Evolutionary conservation across 371 early-diverging fungal genomes (phyloP), one percentile per base, ranked within the genome.

Genomic region (Choanephora cucurbitarum): DNA sequence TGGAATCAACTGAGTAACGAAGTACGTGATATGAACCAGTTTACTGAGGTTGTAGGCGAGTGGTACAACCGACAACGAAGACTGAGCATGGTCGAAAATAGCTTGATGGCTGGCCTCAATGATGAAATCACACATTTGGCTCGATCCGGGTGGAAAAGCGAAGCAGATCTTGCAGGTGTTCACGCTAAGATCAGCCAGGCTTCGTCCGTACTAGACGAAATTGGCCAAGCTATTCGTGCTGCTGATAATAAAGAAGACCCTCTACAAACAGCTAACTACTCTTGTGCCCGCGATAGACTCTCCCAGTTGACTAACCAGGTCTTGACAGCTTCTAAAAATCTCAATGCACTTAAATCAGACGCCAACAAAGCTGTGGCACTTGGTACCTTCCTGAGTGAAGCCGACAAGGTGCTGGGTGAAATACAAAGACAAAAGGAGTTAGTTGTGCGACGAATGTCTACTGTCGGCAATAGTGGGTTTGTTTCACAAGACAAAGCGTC

Each of bases 51-150:
- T 1, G 74, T 74, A 11, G 54, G 57, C 1, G 58, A 67, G 41
- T 78, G 78, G 78, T 74, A 69, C 28, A 60, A 70, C 17, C 70
- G 72, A 21, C 75, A 72, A 46, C 57, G 72, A 37, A 49, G 70
- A 14, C 42, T 72, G 1, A 64, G 71, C 23, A 49, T 52, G 48
- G 64, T 70, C 0, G 69, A 69, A 11, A 58, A 58, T 4, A 60
- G 62, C 1, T 23, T 57, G 6, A 47, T 73, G 11, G 44, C 42
- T 4, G 70, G 66, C 1, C 21, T 77, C 6, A 64, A 72, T 44
- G 68, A 69, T 21, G 68, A 61, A 11, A 59, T 73, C 37, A 45
- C 60, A 18, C 62, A 54, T 1, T 17, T 77, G 22, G 69, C 72
- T 9, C 48, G 53, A 21, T 22, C 52, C 0, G 69, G 67, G 3